A percentile compares a stretch with the other conserved stretches of the same genome.
Conservation (phyloP, 1,284 basidiomycete genomes). For the Ceratobasidium sp. region DNA sequence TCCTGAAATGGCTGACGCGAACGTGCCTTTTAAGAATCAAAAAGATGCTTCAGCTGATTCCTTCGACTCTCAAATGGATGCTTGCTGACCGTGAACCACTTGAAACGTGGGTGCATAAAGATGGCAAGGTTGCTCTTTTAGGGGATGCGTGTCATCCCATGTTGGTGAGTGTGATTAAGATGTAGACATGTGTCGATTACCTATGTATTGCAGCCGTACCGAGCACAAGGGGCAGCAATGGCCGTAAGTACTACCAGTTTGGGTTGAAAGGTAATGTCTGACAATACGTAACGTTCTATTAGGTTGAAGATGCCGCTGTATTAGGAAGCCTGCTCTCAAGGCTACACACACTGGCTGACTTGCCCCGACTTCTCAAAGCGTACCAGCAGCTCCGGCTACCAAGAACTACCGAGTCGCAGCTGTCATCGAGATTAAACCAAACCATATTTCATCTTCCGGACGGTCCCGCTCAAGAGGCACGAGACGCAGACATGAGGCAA, state of each 20-base stretch:
- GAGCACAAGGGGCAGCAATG: slow-evolving; percentile 77
- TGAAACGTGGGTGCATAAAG: slow-evolving; percentile 63
- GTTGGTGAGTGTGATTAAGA: no score
- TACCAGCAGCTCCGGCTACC: slow-evolving; percentile 48
- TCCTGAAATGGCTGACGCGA: neutral
- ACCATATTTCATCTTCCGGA: slow-evolving; percentile 49
- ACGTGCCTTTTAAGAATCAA: slow-evolving; percentile 56
- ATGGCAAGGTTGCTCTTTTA: slow-evolving; percentile 62
- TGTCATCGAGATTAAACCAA: slow-evolving; percentile 48
- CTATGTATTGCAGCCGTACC: slow-evolving; percentile 68
- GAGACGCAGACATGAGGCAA: slow-evolving; percentile 47
- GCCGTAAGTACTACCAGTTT: slow-evolving; percentile 56
- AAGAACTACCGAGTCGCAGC: slow-evolving; percentile 48
- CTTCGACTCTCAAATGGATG: slow-evolving; percentile 58
- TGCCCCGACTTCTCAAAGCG: slow-evolving; percentile 47
- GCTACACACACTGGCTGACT: slow-evolving; percentile 41
- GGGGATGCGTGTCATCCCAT: slow-evolving; percentile 73
- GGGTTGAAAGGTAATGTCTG: no score
- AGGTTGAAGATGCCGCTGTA: slow-evolving; percentile 73
- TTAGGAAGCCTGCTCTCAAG: slow-evolving; percentile 60
- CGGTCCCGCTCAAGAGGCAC: slow-evolving; percentile 47
- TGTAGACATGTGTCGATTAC: neutral
- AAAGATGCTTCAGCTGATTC: slow-evolving; percentile 63
- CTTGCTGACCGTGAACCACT: slow-evolving; percentile 58
- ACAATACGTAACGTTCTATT: neutral